Percentiles rank a stretch among this genome's conserved stretches.
These are phyloP conservation scores for Lecanicillium sp. DNA, from an alignment of 2,329 filamentous ascomycete species.

Conservation along the genomic window DNA sequence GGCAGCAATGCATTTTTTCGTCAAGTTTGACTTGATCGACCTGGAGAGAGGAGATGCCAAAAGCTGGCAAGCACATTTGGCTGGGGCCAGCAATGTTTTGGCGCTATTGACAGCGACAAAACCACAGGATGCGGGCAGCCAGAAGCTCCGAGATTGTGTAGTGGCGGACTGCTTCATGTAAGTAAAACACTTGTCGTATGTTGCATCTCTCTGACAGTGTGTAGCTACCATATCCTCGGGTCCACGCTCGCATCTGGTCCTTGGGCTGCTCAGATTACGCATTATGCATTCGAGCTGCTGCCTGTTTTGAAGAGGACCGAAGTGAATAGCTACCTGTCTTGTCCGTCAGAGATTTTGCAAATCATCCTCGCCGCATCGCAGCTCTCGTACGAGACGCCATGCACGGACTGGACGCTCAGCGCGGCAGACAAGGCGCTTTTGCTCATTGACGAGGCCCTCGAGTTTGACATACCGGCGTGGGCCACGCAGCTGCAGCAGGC, in stretches of 20 bases:
- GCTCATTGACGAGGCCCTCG: constrained; percentile 36
- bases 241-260: constrained; percentile 32
- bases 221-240: constrained; percentile 36
- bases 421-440: constrained; percentile 31
- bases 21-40: constrained; percentile 47
- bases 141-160: constrained; percentile 38
- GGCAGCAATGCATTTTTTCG: constrained; percentile 44
- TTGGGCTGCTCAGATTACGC: constrained; percentile 33
- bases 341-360: constrained; percentile 37
- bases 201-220: not conserved
- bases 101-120: constrained; percentile 28
- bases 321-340: constrained; percentile 37
- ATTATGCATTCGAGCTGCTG: constrained; percentile 33
- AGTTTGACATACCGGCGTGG: constrained; percentile 39
- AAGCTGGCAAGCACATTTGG: constrained; percentile 41
- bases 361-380: constrained; percentile 40
- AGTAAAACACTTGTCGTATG: constrained; percentile 18
- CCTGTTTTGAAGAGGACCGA: constrained; percentile 37
- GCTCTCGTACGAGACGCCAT: constrained; percentile 33
- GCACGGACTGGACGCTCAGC: constrained; percentile 25
- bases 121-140: constrained; percentile 24
- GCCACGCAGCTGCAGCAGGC: constrained; percentile 32
- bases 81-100: constrained; percentile 38
- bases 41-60: constrained; percentile 35
- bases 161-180: constrained; percentile 44